Evolutionary conservation across 352 stramenopile genomes (phyloP).

Genomic region (Hyaloperonospora brassicae): DNA sequence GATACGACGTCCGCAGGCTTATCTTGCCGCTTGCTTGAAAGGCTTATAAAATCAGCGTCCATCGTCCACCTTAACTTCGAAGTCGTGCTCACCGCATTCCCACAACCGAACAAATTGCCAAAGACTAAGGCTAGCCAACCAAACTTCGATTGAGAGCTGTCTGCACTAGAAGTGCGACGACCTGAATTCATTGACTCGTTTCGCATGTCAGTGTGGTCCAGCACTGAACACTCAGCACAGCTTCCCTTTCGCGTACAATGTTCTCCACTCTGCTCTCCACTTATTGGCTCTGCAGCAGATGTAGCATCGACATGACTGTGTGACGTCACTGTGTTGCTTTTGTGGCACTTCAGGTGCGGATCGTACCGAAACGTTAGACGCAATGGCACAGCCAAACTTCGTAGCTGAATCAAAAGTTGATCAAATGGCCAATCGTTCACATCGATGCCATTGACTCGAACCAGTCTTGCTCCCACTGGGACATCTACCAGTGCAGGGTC

Average conservation of each 20-base stretch:
- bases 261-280: slow-evolving; percentile 6
- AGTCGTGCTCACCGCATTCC: slow-evolving; percentile 5
- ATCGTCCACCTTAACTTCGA: not conserved
- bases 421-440: slow-evolving; percentile 55
- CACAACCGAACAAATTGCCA: slow-evolving; percentile 56
- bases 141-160: slow-evolving; percentile 33
- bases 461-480: slow-evolving; percentile 51
- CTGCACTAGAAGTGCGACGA: slow-evolving; percentile 48
- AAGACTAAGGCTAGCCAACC: slow-evolving; percentile 59
- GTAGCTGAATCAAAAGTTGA: slow-evolving; percentile 47
- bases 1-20: slow-evolving; percentile 43
- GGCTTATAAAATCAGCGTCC: slow-evolving; percentile 2
- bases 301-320: slow-evolving; percentile 9
- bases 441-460: slow-evolving; percentile 67
- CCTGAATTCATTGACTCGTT: slow-evolving; percentile 4
- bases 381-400: slow-evolving; percentile 39
- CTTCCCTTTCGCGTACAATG: slow-evolving; percentile 13
- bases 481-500: slow-evolving; percentile 53
- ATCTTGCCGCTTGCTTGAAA: slow-evolving; percentile 29
- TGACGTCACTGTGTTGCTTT: slow-evolving; percentile 7
- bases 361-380: slow-evolving; percentile 64
- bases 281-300: slow-evolving; percentile 10
- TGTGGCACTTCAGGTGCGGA: slow-evolving; percentile 35
- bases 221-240: slow-evolving; percentile 14
- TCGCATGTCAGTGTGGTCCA: not conserved